These are phyloP conservation scores for Breviolum minutum DNA, from an alignment of 73 alveolate genomes.

Conservation along the genomic window DNA sequence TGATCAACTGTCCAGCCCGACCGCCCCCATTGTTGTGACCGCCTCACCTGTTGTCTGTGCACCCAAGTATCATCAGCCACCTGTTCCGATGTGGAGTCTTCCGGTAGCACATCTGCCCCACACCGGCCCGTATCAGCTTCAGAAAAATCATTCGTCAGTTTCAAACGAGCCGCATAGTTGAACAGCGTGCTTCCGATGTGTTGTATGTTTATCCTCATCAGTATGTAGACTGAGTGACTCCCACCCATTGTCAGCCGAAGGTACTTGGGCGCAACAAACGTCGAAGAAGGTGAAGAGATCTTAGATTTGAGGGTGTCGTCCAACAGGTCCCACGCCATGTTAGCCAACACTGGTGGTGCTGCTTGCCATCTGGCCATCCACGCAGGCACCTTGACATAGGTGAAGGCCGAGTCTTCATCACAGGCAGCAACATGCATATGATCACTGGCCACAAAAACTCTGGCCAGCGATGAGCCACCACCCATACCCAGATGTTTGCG, in stretches of 20 bases:
- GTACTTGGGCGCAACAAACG: neutral
- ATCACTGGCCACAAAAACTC: neutral
- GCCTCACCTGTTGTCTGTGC: neutral
- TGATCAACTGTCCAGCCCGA: neutral
- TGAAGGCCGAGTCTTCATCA: neutral
- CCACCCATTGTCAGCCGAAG: neutral
- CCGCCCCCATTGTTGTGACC: neutral
- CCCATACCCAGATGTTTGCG: neutral
- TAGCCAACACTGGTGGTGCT: neutral
- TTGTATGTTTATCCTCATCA: neutral
- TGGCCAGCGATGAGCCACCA: neutral
- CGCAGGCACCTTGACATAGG: neutral
- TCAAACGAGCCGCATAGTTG: neutral
- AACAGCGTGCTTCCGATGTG: neutral
- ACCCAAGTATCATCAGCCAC: neutral
- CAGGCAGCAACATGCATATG: neutral
- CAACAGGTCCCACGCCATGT: neutral
- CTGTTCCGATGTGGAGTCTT: too few species aligned
- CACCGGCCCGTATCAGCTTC: too few species aligned
- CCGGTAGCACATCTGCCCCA: too few species aligned
- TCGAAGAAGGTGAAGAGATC: neutral
- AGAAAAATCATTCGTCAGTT: too few species aligned
- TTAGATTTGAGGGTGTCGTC: neutral
- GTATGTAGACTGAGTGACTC: neutral
- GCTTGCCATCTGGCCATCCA: neutral